Conservation (phyloP, 345 rosid species). For the Clausena lansium region DNA sequence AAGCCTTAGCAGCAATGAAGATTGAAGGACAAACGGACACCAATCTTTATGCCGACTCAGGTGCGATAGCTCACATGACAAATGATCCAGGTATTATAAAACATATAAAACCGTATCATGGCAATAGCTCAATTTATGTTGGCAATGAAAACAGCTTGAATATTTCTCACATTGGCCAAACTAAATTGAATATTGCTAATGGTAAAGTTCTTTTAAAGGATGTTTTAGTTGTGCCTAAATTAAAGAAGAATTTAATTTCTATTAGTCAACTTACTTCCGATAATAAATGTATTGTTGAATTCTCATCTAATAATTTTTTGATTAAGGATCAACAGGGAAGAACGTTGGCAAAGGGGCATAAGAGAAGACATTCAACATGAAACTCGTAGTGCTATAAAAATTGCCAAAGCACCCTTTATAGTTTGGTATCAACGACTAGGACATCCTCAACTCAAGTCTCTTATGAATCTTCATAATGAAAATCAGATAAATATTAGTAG, state of each 20-base stretch:
- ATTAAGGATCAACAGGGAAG: too few species aligned
- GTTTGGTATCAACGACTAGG: not conserved
- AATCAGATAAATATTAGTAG: not conserved
- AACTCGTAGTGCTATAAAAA: not conserved
- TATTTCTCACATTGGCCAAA: not conserved
- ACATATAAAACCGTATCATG: not conserved
- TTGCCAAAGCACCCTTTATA: not conserved
- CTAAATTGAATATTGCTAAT: too few species aligned
- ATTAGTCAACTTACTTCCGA: not conserved
- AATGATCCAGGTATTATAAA: too few species aligned
- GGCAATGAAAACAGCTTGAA: not conserved
- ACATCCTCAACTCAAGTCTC: not conserved
- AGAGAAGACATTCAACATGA: not conserved
- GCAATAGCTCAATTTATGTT: not conserved
- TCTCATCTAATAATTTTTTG: not conserved
- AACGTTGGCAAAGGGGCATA: too few species aligned
- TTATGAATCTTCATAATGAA: not conserved
- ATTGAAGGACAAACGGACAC: not conserved
- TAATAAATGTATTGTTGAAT: not conserved
- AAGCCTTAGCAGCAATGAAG: not conserved
- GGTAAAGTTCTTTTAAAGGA: not conserved
- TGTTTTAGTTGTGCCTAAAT: not conserved
- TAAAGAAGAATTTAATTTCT: not conserved
- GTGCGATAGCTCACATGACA: not conserved
- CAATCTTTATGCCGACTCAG: not conserved